Evolutionary conservation across 805 yeast genomes (phyloP), one percentile per base, ranked within the genome.

Genomic region (Torulaspora microellipsoides): DNA sequence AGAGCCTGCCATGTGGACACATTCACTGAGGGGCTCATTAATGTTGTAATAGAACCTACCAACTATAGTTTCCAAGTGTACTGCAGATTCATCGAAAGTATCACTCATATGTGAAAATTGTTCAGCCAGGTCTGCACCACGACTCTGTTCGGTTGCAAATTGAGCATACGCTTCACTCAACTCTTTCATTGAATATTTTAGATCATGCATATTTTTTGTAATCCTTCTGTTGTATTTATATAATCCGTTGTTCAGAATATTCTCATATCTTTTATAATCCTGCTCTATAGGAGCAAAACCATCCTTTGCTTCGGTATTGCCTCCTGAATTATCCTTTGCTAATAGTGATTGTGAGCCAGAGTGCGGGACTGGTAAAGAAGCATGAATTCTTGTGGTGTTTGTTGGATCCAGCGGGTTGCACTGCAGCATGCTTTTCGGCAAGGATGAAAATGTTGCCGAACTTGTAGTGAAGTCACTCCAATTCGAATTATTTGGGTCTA

Each of bases 371-470:
- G 69, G 68, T 38, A 65, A 46, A 11, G 53, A 58, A 11, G 60
- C 57, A 45, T 64, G 64, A n/a, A 61, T 55, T 44, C 59, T 49
- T 1, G 66, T 59, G 2, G 67, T 63, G 40, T 59, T 62, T 1
- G 66, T 56, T 11, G 69, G 67, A 50, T 65, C 67, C 34, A 56
- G 37, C 8, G 69, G 69, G 30, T 65, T 62, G 23, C 67, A 60
- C 27, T 62, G 64, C 9, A 64, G 43, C 9, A 56, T 55, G 39
- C 57, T 64, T 34, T 58, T 62, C 5, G 65, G 64, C 28, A 65
- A 40, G 4, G 62, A 54, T 1, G 66, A 56, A 25, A 65, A 56
- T 7, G 66, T 61, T 2, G 66, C 58, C 1, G 65, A 61, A 31
- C 62, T 61, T 17, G 61, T 58, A 1, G 64, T 50, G 32, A 63